Conservation (phyloP, 768 basidiomycete genomes). For the Filobasidium wieringae region DNA sequence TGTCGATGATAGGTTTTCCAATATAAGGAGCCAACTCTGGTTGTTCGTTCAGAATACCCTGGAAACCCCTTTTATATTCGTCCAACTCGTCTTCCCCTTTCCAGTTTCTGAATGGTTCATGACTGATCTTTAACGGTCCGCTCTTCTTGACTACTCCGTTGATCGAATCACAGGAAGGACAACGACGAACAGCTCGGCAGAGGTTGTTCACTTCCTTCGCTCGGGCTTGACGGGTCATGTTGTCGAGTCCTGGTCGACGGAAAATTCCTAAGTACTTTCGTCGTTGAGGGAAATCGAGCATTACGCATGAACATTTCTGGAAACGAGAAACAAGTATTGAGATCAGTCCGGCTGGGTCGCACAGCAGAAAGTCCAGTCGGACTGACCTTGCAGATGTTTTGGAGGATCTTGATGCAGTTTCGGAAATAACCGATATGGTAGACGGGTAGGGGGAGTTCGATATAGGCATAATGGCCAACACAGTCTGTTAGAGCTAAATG, state of each 20-base stretch:
- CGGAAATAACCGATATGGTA: conserved; percentile 99
- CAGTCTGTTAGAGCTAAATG: conserved; percentile 83
- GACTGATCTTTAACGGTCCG: conserved; percentile 77
- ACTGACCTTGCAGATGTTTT: conserved; percentile 89
- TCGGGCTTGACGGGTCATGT: conserved; percentile 70
- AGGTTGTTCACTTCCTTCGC: conserved; percentile 72
- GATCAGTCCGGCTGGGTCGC: background rate
- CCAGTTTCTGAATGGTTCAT: conserved; percentile 92
- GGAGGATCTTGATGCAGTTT: conserved; percentile 81
- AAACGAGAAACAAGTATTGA: background rate
- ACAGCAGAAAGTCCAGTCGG: background rate
- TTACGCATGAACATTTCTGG: conserved; percentile 74
- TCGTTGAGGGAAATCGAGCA: conserved; percentile 77
- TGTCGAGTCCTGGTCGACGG: conserved; percentile 78
- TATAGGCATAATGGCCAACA: conserved; percentile 97
- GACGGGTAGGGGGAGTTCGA: conserved; percentile 89
- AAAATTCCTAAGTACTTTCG: conserved; percentile 78
- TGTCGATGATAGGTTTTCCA: conserved; percentile 79
- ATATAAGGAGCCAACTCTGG: conserved; percentile 75
- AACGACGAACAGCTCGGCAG: conserved; percentile 82
- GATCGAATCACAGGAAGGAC: conserved; percentile 81
- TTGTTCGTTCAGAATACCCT: conserved; percentile 67
- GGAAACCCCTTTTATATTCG: conserved; percentile 71
- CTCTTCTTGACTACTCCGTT: conserved; percentile 98
- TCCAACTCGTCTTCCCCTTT: conserved; percentile 75